Conservation (phyloP, 2,329 filamentous ascomycete species). For the Ceratocystis lukuohia region DNA sequence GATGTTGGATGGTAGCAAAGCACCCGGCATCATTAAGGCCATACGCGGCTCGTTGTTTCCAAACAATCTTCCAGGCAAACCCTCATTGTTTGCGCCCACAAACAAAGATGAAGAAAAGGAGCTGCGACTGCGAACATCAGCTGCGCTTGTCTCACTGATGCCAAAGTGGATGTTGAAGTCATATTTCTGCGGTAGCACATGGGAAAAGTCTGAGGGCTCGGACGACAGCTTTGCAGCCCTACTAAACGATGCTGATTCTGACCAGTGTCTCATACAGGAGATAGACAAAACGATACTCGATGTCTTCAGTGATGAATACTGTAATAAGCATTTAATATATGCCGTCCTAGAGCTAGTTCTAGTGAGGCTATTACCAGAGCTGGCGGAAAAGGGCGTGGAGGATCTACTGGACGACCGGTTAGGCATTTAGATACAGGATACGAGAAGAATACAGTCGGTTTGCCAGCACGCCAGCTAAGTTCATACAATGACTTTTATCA, state of each 20-base stretch:
- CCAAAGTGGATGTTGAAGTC: conserved; percentile 36
- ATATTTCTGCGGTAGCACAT: conserved; percentile 34
- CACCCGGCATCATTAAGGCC: conserved; percentile 55
- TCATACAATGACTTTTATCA: not conserved
- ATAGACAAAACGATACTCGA: conserved; percentile 54
- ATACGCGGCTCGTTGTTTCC: conserved; percentile 74
- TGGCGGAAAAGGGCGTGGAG: conserved; percentile 55
- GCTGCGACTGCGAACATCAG: conserved; percentile 55
- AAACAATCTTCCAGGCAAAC: conserved; percentile 59
- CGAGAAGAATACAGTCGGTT: not conserved
- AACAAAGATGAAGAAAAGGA: conserved; percentile 45
- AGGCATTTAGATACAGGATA: conserved; percentile 21
- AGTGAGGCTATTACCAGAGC: conserved; percentile 71
- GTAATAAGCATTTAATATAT: conserved; percentile 87
- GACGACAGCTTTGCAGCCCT: conserved; percentile 21
- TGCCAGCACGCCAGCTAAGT: not conserved
- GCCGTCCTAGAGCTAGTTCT: conserved; percentile 67
- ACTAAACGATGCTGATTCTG: conserved; percentile 26
- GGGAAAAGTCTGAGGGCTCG: conserved; percentile 21
- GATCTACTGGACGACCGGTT: conserved; percentile 65
- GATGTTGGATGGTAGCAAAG: conserved; percentile 48
- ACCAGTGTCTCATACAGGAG: conserved; percentile 41
- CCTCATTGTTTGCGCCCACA: conserved; percentile 46
- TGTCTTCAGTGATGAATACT: conserved; percentile 67
- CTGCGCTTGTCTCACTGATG: conserved; percentile 38